Evolutionary conservation across 208 protist species (phyloP).

Genomic region (Leishmania guyanensis): DNA sequence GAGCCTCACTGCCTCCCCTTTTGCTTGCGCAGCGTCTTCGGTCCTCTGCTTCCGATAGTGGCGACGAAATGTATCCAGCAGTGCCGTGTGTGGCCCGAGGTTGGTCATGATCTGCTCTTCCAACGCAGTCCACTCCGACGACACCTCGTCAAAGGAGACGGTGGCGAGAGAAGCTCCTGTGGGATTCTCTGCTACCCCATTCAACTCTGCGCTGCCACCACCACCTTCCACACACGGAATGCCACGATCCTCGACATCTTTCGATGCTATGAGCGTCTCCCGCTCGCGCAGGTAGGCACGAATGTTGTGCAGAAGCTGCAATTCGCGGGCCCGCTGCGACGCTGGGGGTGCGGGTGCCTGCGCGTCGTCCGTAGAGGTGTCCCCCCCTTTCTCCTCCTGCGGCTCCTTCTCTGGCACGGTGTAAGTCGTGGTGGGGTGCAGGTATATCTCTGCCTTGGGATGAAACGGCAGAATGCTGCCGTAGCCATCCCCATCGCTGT

Average conservation of each 20-base stretch:
- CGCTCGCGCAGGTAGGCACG: slow-evolving; percentile 47
- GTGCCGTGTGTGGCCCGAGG: slow-evolving; percentile 51
- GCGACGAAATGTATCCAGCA: slow-evolving; percentile 47
- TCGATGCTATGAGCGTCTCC: neutral
- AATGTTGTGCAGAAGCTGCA: slow-evolving; percentile 69
- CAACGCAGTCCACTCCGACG: slow-evolving; percentile 50
- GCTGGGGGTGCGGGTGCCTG: neutral
- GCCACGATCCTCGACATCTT: neutral
- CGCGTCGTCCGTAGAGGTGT: neutral
- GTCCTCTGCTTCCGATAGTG: neutral
- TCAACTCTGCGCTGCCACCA: neutral
- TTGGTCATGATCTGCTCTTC: slow-evolving; percentile 38
- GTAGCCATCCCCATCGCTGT: slow-evolving; percentile 88
- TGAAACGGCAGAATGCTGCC: slow-evolving; percentile 60
- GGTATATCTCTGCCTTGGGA: slow-evolving; percentile 8
- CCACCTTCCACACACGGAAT: neutral
- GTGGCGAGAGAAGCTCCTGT: neutral
- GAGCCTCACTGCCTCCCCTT: neutral
- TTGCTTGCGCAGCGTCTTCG: neutral
- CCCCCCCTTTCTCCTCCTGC: neutral
- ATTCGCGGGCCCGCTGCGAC: slow-evolving; percentile 10
- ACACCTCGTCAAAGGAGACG: slow-evolving; percentile 11
- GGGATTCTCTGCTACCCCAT: too few species aligned
- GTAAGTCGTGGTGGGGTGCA: neutral
- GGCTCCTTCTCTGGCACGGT: neutral